Base-by-base conservation (phyloP, 441 rosid species). In the Syzygium malaccense region DNA sequence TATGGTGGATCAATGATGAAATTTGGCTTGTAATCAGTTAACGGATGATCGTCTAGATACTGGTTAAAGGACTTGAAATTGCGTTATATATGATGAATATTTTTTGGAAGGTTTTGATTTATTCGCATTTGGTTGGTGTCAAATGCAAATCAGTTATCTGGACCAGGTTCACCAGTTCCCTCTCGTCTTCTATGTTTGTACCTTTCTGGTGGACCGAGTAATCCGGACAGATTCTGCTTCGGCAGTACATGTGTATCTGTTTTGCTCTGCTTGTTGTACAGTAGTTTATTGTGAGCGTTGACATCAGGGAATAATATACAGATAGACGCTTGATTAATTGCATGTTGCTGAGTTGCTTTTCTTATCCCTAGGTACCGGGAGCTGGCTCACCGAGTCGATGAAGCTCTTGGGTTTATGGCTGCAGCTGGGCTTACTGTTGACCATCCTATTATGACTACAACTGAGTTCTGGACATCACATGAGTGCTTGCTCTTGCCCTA, bases 391-490 rank as follows among this genome's bases (percentile, higher is more conserved):
- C 92, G 99, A 30, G 99, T 97, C 80, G 99, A 97, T 91, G 99
- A 96, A 93, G 99, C 99, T 88, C 97, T 97, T 32, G 99, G 99
- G 83, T 97, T 97, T 94, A 97, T 97, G 99, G 48, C 96, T 68
- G 98, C 99, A 9, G 99, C 99, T 88, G 99, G 99, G 87, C 96
- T 97, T 86, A 97, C 99, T 1, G 94, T 96, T 30, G 99, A 96
- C 86, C 99, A 97, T 91, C 99, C 99, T 62, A 95, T 97, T 75
- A 96, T 96, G 99, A 95, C 95, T 86, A 93, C 98, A 32, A 96
- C 99, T 2, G 99, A 97, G 14, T 97, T 97, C 92, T 97, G 99
- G 98, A 97, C 99, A 78, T 97, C 99, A 64, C 99, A 96, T 90
- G 99, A 97, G 91, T 97, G 99, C 93, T 92, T 97, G 93, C 99